A percentile compares a stretch with the other conserved stretches of the same genome.
Conservation (phyloP, 768 basidiomycete species). For the Russula earlei region DNA sequence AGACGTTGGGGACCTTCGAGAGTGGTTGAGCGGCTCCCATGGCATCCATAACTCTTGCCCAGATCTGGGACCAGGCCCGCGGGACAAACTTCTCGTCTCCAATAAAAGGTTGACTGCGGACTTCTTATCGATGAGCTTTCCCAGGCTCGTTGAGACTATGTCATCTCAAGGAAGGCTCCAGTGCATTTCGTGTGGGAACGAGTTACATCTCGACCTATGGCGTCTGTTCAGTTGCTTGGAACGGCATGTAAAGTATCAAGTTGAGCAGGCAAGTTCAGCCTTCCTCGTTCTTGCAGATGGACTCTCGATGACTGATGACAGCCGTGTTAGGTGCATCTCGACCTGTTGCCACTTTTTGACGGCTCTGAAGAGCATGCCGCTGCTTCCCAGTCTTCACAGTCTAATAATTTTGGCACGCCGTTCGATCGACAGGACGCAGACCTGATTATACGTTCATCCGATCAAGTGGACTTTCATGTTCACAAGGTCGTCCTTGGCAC, state of each 20-base stretch:
- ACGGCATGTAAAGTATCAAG: not conserved
- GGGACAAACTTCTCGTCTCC: not conserved
- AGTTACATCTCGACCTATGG: not conserved
- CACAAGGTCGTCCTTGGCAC: too few species aligned
- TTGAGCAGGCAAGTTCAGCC: not conserved
- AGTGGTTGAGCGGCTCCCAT: too few species aligned
- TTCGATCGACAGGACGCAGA: not conserved
- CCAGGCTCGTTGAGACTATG: not conserved
- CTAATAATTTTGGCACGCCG: not conserved
- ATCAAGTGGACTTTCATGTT: not conserved
- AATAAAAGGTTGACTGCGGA: not conserved
- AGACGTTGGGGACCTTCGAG: too few species aligned
- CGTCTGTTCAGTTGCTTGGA: not conserved
- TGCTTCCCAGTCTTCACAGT: too few species aligned
- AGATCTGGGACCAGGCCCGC: too few species aligned
- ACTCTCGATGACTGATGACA: not conserved
- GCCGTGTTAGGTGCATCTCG: not conserved
- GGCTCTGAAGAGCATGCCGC: not conserved
- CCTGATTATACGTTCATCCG: not conserved
- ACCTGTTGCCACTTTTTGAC: not conserved
- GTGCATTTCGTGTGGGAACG: not conserved
- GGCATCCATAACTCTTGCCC: too few species aligned
- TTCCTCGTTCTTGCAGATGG: too few species aligned
- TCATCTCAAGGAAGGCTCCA: not conserved
- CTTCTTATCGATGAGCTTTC: not conserved